Percentiles rank a stretch among this genome's conserved stretches.
Conservation (phyloP, 78 protist species). For the Dictyostelium purpureum region DNA sequence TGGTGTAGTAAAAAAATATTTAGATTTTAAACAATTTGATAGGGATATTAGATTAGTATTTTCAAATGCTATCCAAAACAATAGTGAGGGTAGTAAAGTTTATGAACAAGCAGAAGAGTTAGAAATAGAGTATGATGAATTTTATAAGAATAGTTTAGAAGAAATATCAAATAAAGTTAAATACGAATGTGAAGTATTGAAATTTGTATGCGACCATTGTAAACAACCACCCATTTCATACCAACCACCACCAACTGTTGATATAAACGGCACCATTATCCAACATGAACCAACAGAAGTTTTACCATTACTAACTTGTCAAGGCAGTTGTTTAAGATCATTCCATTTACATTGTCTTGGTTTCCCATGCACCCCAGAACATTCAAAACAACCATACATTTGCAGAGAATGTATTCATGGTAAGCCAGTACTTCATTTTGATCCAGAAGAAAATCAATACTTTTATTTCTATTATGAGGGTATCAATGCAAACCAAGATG, state of each 20-base stretch:
- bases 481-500: constrained; percentile 11
- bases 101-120: constrained; percentile 43
- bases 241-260: background rate
- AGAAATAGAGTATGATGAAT: constrained; percentile 34
- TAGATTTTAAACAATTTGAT: background rate
- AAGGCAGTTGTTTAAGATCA: constrained; percentile 58
- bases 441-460: constrained; percentile 23
- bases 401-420: constrained; percentile 69
- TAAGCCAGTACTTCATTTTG: constrained; percentile 59
- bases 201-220: constrained; percentile 28
- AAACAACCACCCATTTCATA: constrained; percentile 27
- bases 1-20: background rate
- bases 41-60: constrained; percentile 50
- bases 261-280: background rate
- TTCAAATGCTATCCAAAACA: constrained; percentile 14
- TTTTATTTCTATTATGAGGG: constrained; percentile 71
- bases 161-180: constrained; percentile 4
- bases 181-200: constrained; percentile 26
- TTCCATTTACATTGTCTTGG: constrained; percentile 71
- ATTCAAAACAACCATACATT: background rate
- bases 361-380: constrained; percentile 14
- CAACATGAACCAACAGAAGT: background rate
- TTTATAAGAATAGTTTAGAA: background rate
- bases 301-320: constrained; percentile 25
- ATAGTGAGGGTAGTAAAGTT: background rate